Evolutionary conservation across 148 eudicot species (phyloP).

Genomic region (Silene latifolia): DNA sequence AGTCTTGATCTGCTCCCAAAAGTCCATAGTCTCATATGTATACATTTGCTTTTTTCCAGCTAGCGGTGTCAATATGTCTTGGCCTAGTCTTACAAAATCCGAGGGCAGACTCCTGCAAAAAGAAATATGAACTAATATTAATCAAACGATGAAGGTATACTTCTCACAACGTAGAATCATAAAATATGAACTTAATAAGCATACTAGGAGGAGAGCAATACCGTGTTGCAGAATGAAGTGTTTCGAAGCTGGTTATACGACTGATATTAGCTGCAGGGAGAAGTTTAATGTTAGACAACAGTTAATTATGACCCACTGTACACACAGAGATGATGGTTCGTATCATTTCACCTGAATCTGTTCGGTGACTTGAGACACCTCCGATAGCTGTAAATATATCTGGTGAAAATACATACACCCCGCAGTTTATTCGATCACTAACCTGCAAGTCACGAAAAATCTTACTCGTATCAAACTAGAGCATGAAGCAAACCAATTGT

Average conservation of each 20-base stretch:
- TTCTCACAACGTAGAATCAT: background rate
- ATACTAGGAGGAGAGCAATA: constrained; percentile 20
- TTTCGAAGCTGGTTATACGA: constrained; percentile 68
- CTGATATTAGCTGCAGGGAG: constrained; percentile 58
- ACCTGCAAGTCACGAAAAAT: constrained; percentile 42
- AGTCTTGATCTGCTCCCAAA: constrained; percentile 94
- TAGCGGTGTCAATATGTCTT: constrained; percentile 81
- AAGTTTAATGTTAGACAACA: constrained; percentile 17
- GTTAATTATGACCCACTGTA: too few species aligned
- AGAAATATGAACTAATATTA: background rate
- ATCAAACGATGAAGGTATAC: too few species aligned
- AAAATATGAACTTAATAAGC: background rate
- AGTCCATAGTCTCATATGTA: constrained; percentile 76
- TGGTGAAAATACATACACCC: constrained; percentile 66
- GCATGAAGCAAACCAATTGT: background rate
- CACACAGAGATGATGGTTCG: background rate
- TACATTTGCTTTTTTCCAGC: constrained; percentile 81
- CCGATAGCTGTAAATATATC: constrained; percentile 56
- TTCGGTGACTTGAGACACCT: constrained; percentile 53
- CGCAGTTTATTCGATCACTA: constrained; percentile 73
- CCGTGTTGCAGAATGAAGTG: constrained; percentile 63
- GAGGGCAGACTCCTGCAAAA: constrained; percentile 63
- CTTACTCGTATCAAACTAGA: background rate
- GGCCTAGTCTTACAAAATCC: constrained; percentile 82
- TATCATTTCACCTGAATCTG: constrained; percentile 49